These are phyloP conservation scores for Diaporthe capsici DNA, from an alignment of 2,329 filamentous ascomycete species.

Conservation along the genomic window DNA sequence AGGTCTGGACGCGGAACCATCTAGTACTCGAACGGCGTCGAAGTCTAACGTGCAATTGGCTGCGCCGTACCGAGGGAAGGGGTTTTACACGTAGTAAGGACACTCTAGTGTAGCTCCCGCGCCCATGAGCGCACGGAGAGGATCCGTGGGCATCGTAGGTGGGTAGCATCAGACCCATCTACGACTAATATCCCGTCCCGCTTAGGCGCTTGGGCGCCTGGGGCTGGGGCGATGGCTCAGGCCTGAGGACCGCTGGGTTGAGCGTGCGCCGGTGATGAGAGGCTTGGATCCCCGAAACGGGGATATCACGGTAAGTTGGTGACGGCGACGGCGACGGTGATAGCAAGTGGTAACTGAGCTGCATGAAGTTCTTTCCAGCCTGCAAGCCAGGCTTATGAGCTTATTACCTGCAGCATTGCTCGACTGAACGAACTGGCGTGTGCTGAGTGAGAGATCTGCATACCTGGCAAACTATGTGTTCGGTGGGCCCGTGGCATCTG, in stretches of 20 bases:
- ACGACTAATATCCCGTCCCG: constrained; percentile 3
- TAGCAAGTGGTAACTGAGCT: not conserved
- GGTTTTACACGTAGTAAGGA: not conserved
- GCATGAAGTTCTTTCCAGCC: not conserved
- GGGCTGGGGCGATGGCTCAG: constrained; percentile 18
- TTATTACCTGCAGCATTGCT: not conserved
- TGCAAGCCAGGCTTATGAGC: not conserved
- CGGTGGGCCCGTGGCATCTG: constrained; percentile 19
- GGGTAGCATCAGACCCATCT: constrained; percentile 20
- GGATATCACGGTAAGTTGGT: not conserved
- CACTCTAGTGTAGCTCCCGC: constrained; percentile 22
- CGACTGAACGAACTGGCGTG: not conserved
- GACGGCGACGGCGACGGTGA: not conserved
- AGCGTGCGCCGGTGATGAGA: not conserved
- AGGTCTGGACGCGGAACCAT: not conserved
- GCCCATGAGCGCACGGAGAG: constrained; percentile 6
- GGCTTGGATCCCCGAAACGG: constrained; percentile 1
- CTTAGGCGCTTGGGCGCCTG: constrained; percentile 6
- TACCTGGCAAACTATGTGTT: constrained; percentile 1
- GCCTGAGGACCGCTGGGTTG: not conserved
- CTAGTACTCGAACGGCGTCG: constrained; percentile 9
- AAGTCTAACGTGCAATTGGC: constrained; percentile 6
- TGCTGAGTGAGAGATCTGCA: constrained; percentile 18
- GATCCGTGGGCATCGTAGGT: constrained; percentile 21
- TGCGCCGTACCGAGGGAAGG: not conserved